Evolutionary conservation across 805 yeast species (phyloP), one percentile per base, ranked within the genome.

Genomic region (Kodamaea hsintzibuensis): DNA sequence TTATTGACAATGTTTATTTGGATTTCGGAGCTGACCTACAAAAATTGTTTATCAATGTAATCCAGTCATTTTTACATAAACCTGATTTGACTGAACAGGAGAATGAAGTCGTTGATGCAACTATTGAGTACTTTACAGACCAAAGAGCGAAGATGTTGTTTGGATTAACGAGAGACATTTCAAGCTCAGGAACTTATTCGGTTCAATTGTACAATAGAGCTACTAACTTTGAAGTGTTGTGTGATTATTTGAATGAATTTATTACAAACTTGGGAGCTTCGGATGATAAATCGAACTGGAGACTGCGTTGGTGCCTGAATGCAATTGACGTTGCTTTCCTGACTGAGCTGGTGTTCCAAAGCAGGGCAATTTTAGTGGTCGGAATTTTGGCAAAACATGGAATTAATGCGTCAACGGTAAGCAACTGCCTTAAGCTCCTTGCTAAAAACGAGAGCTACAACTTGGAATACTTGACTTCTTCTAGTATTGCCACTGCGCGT

Each of bases 361-460:
- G 83, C 4, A 76, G 93, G 52, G 89, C 91, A 0, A 71, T 86
- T 57, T 72, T 89, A 57, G 80, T 88, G 5, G 76, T 89, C 14
- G 95, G 96, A 40, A 82, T 86, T 38, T 67, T 90, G 44, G 79
- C 89, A 0, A 82, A 81, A 56, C 70, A 76, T 10, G 91, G 90
- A 25, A 80, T 87, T 22, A 82, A 82, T 49, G 89, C 85, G 60
- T 73, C 76, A 73, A 59, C 81, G 0, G 74, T 73, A 1, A 69
- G 74, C 5, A 62, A 69, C 38, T 59, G 69, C 8, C 57, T 71
- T 54, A 66, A 65, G 51, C 39, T 70, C 49, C 61, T 68, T 57
- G 57, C 68, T 6, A 57, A 62, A 45, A 55, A 65, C 14, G 61
- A 62, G 53, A 42, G 60, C 47, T 57, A 46, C 22, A 57, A 65